Evolutionary conservation across 176 grass and related monocot species (phyloP).

Genomic region (Oryza meyeriana): DNA sequence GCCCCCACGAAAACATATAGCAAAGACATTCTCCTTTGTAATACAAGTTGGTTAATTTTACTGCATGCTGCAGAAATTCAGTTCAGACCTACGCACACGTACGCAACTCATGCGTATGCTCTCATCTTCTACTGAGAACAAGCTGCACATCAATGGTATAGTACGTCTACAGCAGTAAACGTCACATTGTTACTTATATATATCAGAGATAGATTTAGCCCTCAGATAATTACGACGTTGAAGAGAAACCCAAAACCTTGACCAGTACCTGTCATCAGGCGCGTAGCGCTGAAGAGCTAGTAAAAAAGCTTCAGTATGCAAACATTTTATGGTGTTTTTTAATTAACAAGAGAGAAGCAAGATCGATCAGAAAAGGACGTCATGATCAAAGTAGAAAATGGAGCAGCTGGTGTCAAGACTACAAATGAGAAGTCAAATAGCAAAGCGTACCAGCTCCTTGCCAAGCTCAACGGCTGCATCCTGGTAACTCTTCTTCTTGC

Average conservation of each 20-base stretch:
- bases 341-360: neutral
- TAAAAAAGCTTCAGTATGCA: neutral
- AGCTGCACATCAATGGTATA: neutral
- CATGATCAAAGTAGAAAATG: neutral
- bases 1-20: neutral
- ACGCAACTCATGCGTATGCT: neutral
- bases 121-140: neutral
- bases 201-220: neutral
- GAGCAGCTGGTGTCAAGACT: neutral
- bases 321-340: neutral
- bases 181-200: neutral
- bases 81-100: neutral
- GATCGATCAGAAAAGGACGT: neutral
- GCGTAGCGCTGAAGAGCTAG: neutral
- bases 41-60: neutral
- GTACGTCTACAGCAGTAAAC: neutral
- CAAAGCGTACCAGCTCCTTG: constrained; percentile 40
- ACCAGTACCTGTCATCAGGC: neutral
- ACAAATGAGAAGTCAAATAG: neutral
- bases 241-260: neutral
- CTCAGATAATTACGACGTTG: neutral
- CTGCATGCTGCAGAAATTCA: neutral
- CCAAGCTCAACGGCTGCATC: constrained; percentile 57
- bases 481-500: constrained; percentile 66
- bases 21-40: neutral